These are phyloP conservation scores for Citrus trifoliata DNA, from an alignment of 345 rosid genomes.

Conservation along the genomic window DNA sequence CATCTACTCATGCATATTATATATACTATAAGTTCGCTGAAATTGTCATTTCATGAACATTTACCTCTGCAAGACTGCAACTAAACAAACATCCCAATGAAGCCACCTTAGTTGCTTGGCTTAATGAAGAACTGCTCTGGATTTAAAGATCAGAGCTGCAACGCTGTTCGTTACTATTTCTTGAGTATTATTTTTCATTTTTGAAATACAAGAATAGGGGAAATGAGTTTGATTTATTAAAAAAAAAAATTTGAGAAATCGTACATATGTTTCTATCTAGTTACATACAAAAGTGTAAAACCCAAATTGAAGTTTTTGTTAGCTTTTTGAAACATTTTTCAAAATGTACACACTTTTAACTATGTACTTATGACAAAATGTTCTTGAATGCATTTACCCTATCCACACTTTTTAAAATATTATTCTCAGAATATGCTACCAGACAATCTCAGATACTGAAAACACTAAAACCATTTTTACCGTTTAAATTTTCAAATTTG, in stretches of 20 bases:
- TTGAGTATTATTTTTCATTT: background rate
- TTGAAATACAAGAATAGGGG: background rate
- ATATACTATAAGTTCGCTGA: background rate
- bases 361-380: background rate
- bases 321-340: background rate
- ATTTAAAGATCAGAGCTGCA: background rate
- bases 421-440: background rate
- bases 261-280: background rate
- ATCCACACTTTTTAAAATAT: background rate
- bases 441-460: background rate
- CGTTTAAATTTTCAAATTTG: background rate
- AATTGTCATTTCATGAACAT: background rate
- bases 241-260: background rate
- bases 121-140: background rate
- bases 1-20: background rate
- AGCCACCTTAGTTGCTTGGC: background rate
- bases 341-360: background rate
- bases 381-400: background rate
- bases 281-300: no score
- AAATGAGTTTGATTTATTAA: background rate
- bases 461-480: background rate
- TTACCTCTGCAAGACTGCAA: background rate
- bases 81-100: background rate
- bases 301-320: no score
- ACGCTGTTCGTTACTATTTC: background rate